Conservation (phyloP, 2,329 filamentous ascomycete genomes). For the Diaporthe vaccinii region DNA sequence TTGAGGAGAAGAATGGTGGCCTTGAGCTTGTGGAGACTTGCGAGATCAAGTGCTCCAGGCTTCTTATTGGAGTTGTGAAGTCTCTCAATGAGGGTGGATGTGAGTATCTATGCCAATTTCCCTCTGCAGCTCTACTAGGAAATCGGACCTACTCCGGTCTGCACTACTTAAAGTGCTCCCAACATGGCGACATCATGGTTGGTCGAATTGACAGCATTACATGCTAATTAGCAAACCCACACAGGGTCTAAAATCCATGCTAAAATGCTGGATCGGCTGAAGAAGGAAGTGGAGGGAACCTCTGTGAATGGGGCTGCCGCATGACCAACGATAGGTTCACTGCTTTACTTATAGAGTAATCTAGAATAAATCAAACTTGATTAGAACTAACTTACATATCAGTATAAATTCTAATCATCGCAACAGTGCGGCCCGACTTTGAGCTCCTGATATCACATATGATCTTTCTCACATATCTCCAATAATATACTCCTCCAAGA, state of each 20-base stretch:
- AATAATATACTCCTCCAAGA: not conserved
- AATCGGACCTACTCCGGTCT: not conserved
- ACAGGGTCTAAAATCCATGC: conserved; percentile 57
- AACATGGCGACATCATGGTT: not conserved
- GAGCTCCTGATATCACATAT: not conserved
- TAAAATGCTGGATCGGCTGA: conserved; percentile 59
- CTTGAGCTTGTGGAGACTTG: conserved; percentile 64
- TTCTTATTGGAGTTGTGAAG: conserved; percentile 64
- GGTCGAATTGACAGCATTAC: not conserved
- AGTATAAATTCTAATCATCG: not conserved
- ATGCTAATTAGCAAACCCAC: not conserved
- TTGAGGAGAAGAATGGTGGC: conserved; percentile 48
- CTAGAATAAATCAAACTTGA: not conserved
- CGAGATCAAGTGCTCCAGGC: conserved; percentile 62
- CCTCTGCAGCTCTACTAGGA: not conserved
- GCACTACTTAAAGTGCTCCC: not conserved
- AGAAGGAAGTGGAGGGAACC: conserved; percentile 44
- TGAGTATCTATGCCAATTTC: conserved; percentile 44
- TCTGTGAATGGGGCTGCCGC: not conserved
- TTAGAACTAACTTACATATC: not conserved
- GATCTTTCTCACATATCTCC: not conserved
- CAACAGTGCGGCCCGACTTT: not conserved
- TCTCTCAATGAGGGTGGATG: conserved; percentile 65
- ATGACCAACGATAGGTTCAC: not conserved
- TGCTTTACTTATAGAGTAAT: not conserved